Evolutionary conservation across 2,329 filamentous ascomycete species (phyloP), one percentile per base, ranked within the genome.

Genomic region (Clarireedia homoeocarpa): DNA sequence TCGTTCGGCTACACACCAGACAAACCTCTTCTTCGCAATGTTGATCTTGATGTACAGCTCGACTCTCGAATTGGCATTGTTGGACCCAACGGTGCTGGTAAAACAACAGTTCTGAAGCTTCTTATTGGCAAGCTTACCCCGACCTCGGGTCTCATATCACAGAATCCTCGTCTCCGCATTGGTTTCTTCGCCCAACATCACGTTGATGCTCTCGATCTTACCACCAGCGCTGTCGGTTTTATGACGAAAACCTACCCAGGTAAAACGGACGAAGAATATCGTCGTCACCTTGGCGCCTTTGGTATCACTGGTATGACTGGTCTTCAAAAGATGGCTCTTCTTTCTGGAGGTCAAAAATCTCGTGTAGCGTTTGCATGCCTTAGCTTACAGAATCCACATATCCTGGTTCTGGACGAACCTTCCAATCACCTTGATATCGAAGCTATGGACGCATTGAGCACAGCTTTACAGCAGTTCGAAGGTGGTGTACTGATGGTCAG

Each of bases 111-210:
- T n/a, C 77, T 99, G 64, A 97, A 96, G 74, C 83, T 99, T n/a
- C 85, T 99, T 58, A 96, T 94, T 62, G 89, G 90, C 61, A 89
- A 89, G 66, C 80, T 99, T 24, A 73, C 83, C 56, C 83, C 94
- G 3, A 83, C 85, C 0, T 79, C 82, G 53, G 94, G 94, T 63
- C 69, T 95, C 56, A 95, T 99, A 62, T 91, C 89, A 6, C 86
- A 91, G 66, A 85, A 99, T 71, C 86, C 94, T 36, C 85, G 94
- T 55, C 80, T 99, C 49, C 85, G 94, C 48, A 81, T 99, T 60
- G 94, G 94, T 46, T 99, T 95, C 82, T 99, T 99, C 69, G 94
- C 94, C 4, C 94, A 99, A 74, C 94, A 99, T 72, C 94, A 99
- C 77, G 91, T 99, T 62, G 94, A 99, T 71, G 92, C 91, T 12